Conservation (phyloP, 2,329 filamentous ascomycete species). For the Helotiales sp. region DNA sequence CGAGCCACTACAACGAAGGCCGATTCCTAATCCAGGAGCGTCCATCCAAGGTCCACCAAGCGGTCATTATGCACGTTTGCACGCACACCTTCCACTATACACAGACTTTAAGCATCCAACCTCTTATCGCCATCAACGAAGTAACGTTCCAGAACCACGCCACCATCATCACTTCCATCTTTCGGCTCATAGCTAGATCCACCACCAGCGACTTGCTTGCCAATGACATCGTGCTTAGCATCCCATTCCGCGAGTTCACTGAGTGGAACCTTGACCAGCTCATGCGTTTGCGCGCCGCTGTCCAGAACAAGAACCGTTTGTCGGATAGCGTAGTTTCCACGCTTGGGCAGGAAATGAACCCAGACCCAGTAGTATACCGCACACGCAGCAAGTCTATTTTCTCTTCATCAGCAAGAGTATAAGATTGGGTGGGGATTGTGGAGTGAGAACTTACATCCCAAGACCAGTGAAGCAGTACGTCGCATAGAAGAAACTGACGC, state of each 20-base stretch:
- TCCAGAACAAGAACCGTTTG: constrained; percentile 59
- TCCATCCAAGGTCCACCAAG: no score
- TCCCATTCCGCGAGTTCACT: constrained; percentile 60
- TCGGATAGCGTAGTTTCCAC: constrained; percentile 57
- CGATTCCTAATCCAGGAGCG: no score
- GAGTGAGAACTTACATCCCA: constrained; percentile 59
- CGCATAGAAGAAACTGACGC: constrained; percentile 76
- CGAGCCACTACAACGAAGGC: no score
- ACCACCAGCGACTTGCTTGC: constrained; percentile 6
- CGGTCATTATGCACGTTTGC: no score
- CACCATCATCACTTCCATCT: constrained; percentile 4
- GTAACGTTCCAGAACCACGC: not conserved
- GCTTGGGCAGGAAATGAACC: constrained; percentile 60
- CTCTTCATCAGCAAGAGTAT: not conserved
- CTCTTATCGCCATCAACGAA: not conserved
- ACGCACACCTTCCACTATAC: not conserved
- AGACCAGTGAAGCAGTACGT: constrained; percentile 71
- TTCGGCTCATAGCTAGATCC: constrained; percentile 4
- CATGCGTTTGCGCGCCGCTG: constrained; percentile 51
- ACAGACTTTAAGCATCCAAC: not conserved
- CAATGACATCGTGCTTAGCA: constrained; percentile 56
- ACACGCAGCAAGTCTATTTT: constrained; percentile 54
- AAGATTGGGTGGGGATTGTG: not conserved
- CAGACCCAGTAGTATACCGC: constrained; percentile 62
- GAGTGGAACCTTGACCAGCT: constrained; percentile 58